These are phyloP conservation scores for Citrus trifoliata DNA, from an alignment of 345 rosid genomes.

Conservation along the genomic window DNA sequence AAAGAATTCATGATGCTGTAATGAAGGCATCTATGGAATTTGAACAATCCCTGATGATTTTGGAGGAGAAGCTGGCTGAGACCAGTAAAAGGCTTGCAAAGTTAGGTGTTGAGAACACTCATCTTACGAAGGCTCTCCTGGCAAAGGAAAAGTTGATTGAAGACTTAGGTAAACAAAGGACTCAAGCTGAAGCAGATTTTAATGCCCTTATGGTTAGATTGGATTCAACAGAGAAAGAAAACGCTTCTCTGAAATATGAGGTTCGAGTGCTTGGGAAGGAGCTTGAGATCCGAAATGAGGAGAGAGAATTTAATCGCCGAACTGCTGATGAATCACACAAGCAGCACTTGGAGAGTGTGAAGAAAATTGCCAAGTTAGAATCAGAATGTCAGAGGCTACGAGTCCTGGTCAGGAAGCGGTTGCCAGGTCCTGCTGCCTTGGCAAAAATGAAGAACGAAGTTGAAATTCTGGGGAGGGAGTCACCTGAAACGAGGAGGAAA, in stretches of 20 bases:
- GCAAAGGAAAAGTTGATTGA: constrained; percentile 53
- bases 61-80: constrained; percentile 55
- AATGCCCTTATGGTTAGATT: constrained; percentile 54
- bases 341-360: constrained; percentile 76
- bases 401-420: constrained; percentile 68
- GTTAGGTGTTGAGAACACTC: constrained; percentile 51
- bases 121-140: constrained; percentile 56
- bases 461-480: constrained; percentile 62
- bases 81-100: constrained; percentile 47
- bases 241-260: constrained; percentile 72
- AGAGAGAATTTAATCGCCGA: constrained; percentile 79
- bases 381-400: constrained; percentile 89
- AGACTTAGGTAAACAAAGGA: constrained; percentile 61
- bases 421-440: constrained; percentile 83
- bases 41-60: constrained; percentile 36
- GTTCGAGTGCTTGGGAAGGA: constrained; percentile 84
- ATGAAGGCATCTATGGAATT: constrained; percentile 57
- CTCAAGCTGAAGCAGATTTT: constrained; percentile 46
- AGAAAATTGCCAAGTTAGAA: constrained; percentile 84
- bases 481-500: constrained; percentile 44
- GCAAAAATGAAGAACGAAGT: constrained; percentile 82
- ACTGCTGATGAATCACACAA: constrained; percentile 70
- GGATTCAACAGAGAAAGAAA: constrained; percentile 68
- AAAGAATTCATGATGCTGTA: constrained; percentile 74
- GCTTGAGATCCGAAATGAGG: constrained; percentile 86